phyloP scores from a whole-genome alignment of 805 yeast genomes.

The Pichia insulana region DNA sequence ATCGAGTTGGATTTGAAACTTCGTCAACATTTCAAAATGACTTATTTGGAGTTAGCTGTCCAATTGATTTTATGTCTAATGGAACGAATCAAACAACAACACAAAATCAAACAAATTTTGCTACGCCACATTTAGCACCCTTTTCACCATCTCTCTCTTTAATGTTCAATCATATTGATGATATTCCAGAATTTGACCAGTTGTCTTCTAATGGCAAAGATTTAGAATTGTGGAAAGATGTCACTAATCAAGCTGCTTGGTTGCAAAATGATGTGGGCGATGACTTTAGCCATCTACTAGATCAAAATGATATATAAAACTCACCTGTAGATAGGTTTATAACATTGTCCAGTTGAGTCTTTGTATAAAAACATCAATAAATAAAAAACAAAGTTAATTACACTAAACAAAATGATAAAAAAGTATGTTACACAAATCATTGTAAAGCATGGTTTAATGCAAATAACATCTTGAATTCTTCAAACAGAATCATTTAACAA shows the following conservation, averaged over 20 bases:
- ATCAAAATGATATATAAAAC: constrained; percentile 2
- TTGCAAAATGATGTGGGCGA: constrained; percentile 37
- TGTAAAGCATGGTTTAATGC: neutral
- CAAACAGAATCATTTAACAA: neutral
- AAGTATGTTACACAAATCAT: constrained; percentile 3
- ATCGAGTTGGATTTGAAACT: too few relatives aligned
- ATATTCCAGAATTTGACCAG: constrained; percentile 29
- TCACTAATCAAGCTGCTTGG: constrained; percentile 74
- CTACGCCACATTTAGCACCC: constrained; percentile 5
- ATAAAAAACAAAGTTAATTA: constrained; percentile 6
- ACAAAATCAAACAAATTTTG: neutral
- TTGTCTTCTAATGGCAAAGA: constrained; percentile 33
- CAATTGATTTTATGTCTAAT: neutral
- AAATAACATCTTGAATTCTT: neutral
- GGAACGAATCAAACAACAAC: neutral
- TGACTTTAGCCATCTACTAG: constrained; percentile 25
- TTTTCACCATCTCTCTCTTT: constrained; percentile 25
- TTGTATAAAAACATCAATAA: neutral
- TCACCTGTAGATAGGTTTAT: neutral
- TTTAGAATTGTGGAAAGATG: constrained; percentile 63
- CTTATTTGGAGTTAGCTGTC: neutral
- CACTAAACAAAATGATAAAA: constrained; percentile 9
- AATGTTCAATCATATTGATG: constrained; percentile 27
- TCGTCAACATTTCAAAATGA: neutral
- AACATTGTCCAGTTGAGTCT: neutral